Evolutionary conservation across 1,139 yeast species (phyloP).

Genomic region (Debaryomyces robertsiae): DNA sequence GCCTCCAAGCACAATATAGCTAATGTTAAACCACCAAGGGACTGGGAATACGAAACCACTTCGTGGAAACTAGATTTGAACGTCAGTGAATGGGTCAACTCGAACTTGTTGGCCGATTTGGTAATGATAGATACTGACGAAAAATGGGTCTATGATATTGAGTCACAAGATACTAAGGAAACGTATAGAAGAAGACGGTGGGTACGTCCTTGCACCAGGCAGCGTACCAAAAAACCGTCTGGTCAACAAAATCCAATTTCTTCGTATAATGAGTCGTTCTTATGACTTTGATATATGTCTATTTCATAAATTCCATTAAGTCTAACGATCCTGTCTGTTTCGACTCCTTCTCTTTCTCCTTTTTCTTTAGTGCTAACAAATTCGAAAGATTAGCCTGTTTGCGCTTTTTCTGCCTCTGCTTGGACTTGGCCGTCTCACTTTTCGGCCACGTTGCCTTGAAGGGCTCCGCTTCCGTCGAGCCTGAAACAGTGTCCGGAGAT

Average conservation of each 20-base stretch:
- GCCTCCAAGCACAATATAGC: slow-evolving; percentile 22
- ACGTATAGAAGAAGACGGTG: slow-evolving; percentile 57
- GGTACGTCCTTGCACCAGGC: slow-evolving; percentile 40
- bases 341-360: slow-evolving; percentile 30
- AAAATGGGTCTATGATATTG: slow-evolving; percentile 75
- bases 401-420: slow-evolving; percentile 31
- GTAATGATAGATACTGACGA: slow-evolving; percentile 66
- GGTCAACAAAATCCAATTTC: slow-evolving; percentile 1
- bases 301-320: slow-evolving; percentile 52
- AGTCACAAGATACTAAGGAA: slow-evolving; percentile 20
- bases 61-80: slow-evolving; percentile 64
- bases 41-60: slow-evolving; percentile 53
- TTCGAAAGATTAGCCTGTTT: slow-evolving; percentile 37
- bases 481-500: slow-evolving; percentile 3
- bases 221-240: slow-evolving; percentile 11
- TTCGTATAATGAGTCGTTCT: slow-evolving; percentile 1
- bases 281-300: not conserved
- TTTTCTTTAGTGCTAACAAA: slow-evolving; percentile 46
- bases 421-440: slow-evolving; percentile 18
- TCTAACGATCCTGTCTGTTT: slow-evolving; percentile 37
- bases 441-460: slow-evolving; percentile 14
- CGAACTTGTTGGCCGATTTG: slow-evolving; percentile 50
- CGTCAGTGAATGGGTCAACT: slow-evolving; percentile 59
- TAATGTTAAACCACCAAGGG: slow-evolving; percentile 55
- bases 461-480: slow-evolving; percentile 7